Base-by-base conservation (phyloP, 177 flowering plant species). In the Tripterygium wilfordii region DNA sequence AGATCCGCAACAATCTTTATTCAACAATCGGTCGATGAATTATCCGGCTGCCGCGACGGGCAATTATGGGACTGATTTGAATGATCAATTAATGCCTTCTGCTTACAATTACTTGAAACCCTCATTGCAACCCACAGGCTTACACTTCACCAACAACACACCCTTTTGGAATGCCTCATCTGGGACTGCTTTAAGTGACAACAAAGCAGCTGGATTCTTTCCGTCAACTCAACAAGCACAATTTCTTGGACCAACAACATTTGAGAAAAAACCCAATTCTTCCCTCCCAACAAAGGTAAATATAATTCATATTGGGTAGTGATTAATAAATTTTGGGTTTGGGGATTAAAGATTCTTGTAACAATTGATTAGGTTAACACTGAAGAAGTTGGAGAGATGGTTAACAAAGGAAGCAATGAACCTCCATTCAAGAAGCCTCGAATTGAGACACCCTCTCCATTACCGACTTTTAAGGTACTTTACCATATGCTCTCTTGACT, bases 381-480 rank as follows among this genome's bases (percentile, higher is more conserved):
- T 38, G 74, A 77, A 45, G 75, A 64, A 41, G 62, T 54, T 44
- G 50, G 61, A 5, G 72, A 60, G n/a, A n/a, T n/a, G n/a, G 47
- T 36, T 48, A 84, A 72, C 65, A 83, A 68, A 57, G 58, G 52
- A 32, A 75, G 46, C n/a, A n/a, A n/a, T 36, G 83, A 79, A 42
- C 66, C 80, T 1, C 47, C 67, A 21, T 50, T 67, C 39, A 92
- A 92, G 64, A 77, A 85, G 60, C 79, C 89, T 17, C 48, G 96
- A 65, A 62, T 84, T 17, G 86, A 84, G 43, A 82, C 96, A 0
- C 91, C 96, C 31, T 88, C 96, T 3, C 88, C 96, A 45, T 67
- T 92, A 43, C 96, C 99, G 43, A 86, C 96, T 58, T 87, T 92
- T 58, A 92, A 92, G 99, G 99, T 88, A 69, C 18, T n/a, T n/a